Base-by-base conservation (phyloP, 192 early-diverging fungal genomes). In the Entomortierella beljakovae region DNA sequence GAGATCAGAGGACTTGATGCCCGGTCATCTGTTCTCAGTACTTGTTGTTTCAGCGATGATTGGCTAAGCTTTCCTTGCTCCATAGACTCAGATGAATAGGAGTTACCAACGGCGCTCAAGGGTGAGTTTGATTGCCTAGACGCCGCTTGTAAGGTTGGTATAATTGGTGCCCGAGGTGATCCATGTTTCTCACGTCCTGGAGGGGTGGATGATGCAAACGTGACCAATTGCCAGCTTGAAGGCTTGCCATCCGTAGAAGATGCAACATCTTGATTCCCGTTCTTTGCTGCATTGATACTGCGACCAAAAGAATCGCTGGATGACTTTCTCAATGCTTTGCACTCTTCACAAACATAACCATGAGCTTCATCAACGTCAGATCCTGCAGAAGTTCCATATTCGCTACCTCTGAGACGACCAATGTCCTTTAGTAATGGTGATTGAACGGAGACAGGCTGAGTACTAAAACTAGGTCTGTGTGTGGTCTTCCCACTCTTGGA, bases 181-280 rank as follows among this genome's bases (percentile, higher is more conserved):
- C 65, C 65, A 28, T 77, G 58, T 13, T 49, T 29, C 3, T 66
- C 70, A 6, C 64, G 59, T 3, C 74, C 61, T 20, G 75, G 75
- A 3, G 75, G 67, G 2, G 75, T 79, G 4, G n/a, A n/a, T n/a
- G n/a, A n/a, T n/a, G 75, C 55, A 51, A 79, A 70, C 9, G 62
- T 64, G 40, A 79, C 62, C 6, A 79, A 38, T 25, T 79, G 75
- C 75, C 75, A 79, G 32, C 75, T 79, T 1, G 75, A 79, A 23
- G 75, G 34, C 42, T 79, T 79, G 4, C 75, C 75, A 28, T 79
- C 75, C 6, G 67, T 79, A 3, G 75, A 79, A 0, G 75, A 70
- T 2, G 75, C 75, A n/a, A 32, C 61, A 18, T 77, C 74, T 11
- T 70, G 66, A 16, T 49, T 42, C 25, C 22, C 62, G 18, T 53